Evolutionary conservation across 2,329 filamentous ascomycete genomes (phyloP).

Genomic region (Aureobasidium sp.): DNA sequence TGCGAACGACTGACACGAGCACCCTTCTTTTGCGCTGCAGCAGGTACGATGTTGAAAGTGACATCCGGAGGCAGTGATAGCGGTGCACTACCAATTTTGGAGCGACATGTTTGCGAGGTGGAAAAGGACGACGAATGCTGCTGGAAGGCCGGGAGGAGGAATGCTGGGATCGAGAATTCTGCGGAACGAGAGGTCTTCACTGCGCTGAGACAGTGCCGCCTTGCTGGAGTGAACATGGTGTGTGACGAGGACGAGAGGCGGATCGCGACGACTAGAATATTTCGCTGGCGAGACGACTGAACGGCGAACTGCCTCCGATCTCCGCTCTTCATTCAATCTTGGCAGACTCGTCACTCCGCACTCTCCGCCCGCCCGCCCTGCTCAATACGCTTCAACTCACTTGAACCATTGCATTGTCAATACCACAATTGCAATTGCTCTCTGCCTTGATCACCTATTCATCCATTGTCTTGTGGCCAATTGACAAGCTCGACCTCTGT

Average conservation of each 20-base stretch:
- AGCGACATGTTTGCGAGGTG: slow-evolving; percentile 57
- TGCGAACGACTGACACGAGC: slow-evolving; percentile 55
- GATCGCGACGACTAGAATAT: neutral
- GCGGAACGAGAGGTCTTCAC: slow-evolving; percentile 3
- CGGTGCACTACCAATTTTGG: slow-evolving; percentile 78
- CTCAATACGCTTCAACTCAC: neutral
- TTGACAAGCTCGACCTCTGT: neutral
- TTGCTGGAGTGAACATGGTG: slow-evolving; percentile 59
- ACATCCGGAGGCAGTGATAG: slow-evolving; percentile 80
- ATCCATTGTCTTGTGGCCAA: slow-evolving; percentile 3
- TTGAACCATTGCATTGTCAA: neutral
- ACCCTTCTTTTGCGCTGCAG: slow-evolving; percentile 51
- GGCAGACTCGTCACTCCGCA: neutral
- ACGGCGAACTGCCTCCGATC: neutral
- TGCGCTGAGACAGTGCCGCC: slow-evolving; percentile 48
- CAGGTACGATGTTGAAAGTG: slow-evolving; percentile 58
- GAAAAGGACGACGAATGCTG: slow-evolving; percentile 56
- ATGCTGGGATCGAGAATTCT: slow-evolving; percentile 53
- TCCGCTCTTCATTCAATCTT: slow-evolving; percentile 1
- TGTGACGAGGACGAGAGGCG: slow-evolving; percentile 1
- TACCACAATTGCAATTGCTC: neutral
- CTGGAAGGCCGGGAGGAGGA: slow-evolving; percentile 67
- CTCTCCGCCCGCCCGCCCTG: neutral
- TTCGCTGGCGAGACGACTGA: slow-evolving; percentile 1
- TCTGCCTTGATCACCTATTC: neutral